phyloP scores from a whole-genome alignment of 768 basidiomycete species.

The Vishniacozyma victoriae region DNA sequence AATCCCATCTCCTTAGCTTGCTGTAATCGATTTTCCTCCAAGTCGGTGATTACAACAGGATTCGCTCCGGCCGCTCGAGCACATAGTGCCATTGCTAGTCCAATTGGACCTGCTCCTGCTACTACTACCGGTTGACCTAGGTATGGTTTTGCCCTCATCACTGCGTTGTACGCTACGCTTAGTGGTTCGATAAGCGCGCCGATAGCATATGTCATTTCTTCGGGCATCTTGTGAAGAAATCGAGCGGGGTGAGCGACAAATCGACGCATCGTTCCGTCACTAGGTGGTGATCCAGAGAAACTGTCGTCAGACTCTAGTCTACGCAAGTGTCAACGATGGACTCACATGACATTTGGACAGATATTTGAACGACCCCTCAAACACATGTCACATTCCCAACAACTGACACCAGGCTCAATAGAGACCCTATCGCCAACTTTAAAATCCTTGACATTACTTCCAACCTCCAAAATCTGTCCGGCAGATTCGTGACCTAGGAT shows the following conservation, averaged over 20 bases:
- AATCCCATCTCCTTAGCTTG: conserved; percentile 20
- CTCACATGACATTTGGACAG: conserved; percentile 28
- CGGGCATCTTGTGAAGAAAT: conserved; percentile 33
- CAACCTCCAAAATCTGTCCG: conserved; percentile 26
- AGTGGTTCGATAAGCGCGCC: conserved; percentile 30
- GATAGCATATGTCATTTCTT: conserved; percentile 23
- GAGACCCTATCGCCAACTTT: conserved; percentile 28
- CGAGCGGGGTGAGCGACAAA: conserved; percentile 31
- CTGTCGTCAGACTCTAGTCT: background rate
- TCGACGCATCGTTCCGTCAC: conserved; percentile 26
- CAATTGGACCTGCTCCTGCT: conserved; percentile 32
- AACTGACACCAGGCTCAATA: conserved; percentile 30
- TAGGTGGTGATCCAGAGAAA: conserved; percentile 29
- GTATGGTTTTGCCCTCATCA: conserved; percentile 17
- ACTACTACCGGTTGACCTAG: conserved; percentile 30
- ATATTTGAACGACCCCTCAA: conserved; percentile 25
- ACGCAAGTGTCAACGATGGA: background rate
- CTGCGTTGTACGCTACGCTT: conserved; percentile 28
- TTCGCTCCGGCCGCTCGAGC: conserved; percentile 25
- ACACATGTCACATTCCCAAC: conserved; percentile 26
- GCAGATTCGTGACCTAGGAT: conserved; percentile 32
- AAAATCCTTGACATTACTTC: conserved; percentile 17
- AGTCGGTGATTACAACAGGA: conserved; percentile 29
- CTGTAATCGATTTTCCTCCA: conserved; percentile 19
- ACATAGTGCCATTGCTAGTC: conserved; percentile 22